phyloP scores from a whole-genome alignment of 257 asterid species.

The Knoxia roxburghii region DNA sequence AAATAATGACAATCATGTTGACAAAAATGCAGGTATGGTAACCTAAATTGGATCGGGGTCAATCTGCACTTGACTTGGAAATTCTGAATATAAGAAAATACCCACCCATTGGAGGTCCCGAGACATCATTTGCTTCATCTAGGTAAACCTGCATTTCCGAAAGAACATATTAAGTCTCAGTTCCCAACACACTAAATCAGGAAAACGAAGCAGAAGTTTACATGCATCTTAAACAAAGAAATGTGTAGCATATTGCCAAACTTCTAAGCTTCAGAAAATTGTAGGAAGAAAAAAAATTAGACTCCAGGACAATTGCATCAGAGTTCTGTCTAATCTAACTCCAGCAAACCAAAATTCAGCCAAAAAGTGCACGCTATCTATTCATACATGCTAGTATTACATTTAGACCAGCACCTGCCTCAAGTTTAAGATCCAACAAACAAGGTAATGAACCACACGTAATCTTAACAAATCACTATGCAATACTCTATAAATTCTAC shows the following conservation, averaged over 20 bases:
- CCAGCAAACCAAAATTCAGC: background rate
- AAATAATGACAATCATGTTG: background rate
- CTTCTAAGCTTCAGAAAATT: background rate
- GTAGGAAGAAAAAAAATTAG: background rate
- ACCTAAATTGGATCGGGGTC: background rate
- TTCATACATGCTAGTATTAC: background rate
- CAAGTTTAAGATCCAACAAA: background rate
- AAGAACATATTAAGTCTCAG: constrained; percentile 3
- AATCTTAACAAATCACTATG: background rate
- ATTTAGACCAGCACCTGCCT: background rate
- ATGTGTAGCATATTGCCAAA: background rate
- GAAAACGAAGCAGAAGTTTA: background rate
- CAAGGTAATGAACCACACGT: background rate
- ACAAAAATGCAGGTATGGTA: background rate
- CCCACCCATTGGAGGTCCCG: constrained; percentile 54
- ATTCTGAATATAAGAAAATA: constrained; percentile 14
- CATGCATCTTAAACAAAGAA: background rate
- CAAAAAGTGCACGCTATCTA: background rate
- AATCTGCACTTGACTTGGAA: background rate
- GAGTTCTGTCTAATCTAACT: background rate
- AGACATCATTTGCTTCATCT: constrained; percentile 54
- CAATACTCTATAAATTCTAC: background rate
- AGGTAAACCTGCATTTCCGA: constrained; percentile 49
- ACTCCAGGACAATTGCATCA: background rate
- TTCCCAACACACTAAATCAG: background rate